A percentile compares a stretch with the other conserved stretches of the same genome.
Evolutionary conservation across 352 stramenopile genomes (phyloP).

Genomic region (Plasmopara muralis): DNA sequence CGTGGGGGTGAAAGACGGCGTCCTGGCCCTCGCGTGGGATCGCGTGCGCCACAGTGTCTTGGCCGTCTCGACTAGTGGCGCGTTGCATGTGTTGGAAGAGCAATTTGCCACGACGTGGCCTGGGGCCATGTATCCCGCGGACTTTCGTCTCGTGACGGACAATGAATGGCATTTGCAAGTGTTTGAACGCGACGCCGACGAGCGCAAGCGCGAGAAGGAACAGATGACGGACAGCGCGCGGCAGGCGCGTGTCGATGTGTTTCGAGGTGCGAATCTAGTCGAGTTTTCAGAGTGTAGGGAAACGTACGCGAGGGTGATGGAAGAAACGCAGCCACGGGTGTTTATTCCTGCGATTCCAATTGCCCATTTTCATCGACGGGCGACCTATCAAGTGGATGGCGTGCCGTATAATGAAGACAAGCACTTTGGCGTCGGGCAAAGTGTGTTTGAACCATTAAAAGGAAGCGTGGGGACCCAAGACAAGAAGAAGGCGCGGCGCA

Average conservation of each 20-base stretch:
- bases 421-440: conserved; percentile 64
- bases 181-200: conserved; percentile 28
- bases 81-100: conserved; percentile 67
- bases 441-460: conserved; percentile 64
- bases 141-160: conserved; percentile 73
- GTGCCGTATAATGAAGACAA: conserved; percentile 56
- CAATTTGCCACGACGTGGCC: conserved; percentile 70
- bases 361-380: conserved; percentile 41
- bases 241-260: conserved; percentile 36
- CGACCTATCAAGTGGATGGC: conserved; percentile 34
- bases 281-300: conserved; percentile 14
- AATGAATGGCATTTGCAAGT: conserved; percentile 62
- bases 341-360: conserved; percentile 61
- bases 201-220: conserved; percentile 28
- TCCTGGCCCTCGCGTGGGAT: conserved; percentile 59
- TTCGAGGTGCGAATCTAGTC: conserved; percentile 16
- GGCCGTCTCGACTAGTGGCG: conserved; percentile 55
- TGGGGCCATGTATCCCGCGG: conserved; percentile 77
- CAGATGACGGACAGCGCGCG: conserved; percentile 15
- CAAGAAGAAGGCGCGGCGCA: conserved; percentile 25
- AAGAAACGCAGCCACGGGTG: conserved; percentile 13
- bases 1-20: conserved; percentile 62
- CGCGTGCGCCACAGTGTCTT: conserved; percentile 43
- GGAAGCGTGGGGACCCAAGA: conserved; percentile 33
- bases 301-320: conserved; percentile 9